phyloP scores from a whole-genome alignment of 2,329 filamentous ascomycete genomes.

The Harringtonia lauricola region DNA sequence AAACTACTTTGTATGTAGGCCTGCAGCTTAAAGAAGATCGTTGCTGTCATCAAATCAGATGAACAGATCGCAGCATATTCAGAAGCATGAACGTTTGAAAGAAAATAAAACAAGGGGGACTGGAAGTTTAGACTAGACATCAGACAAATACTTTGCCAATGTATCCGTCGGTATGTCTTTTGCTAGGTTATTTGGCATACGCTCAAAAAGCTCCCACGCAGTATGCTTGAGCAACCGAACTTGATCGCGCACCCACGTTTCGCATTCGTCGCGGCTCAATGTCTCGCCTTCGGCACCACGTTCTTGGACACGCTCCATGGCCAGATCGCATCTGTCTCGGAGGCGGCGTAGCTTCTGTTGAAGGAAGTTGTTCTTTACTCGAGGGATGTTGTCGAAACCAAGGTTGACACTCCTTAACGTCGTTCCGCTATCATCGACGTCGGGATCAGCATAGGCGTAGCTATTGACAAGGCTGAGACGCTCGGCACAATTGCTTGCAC shows the following conservation, averaged over 20 bases:
- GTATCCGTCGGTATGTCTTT: slow-evolving; percentile 4
- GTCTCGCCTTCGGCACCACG: not conserved
- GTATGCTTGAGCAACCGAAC: slow-evolving; percentile 6
- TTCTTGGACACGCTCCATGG: slow-evolving; percentile 4
- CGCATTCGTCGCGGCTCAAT: slow-evolving; percentile 3
- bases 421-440: slow-evolving; percentile 8
- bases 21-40: too few relatives aligned
- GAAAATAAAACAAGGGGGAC: too few relatives aligned
- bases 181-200: not conserved
- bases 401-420: slow-evolving; percentile 7
- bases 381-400: slow-evolving; percentile 5
- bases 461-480: slow-evolving; percentile 10
- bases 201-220: slow-evolving; percentile 7
- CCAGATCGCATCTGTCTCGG: slow-evolving; percentile 7
- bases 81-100: too few relatives aligned
- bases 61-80: too few relatives aligned
- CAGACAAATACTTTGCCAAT: not conserved
- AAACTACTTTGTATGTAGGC: too few relatives aligned
- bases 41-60: too few relatives aligned
- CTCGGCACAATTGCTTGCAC: slow-evolving; percentile 10
- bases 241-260: slow-evolving; percentile 9
- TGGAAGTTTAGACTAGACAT: too few relatives aligned
- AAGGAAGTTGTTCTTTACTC: slow-evolving; percentile 7
- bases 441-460: slow-evolving; percentile 9
- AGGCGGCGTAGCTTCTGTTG: slow-evolving; percentile 7